Conservation (phyloP, 2,329 filamentous ascomycete species). For the Xylaria sp. region DNA sequence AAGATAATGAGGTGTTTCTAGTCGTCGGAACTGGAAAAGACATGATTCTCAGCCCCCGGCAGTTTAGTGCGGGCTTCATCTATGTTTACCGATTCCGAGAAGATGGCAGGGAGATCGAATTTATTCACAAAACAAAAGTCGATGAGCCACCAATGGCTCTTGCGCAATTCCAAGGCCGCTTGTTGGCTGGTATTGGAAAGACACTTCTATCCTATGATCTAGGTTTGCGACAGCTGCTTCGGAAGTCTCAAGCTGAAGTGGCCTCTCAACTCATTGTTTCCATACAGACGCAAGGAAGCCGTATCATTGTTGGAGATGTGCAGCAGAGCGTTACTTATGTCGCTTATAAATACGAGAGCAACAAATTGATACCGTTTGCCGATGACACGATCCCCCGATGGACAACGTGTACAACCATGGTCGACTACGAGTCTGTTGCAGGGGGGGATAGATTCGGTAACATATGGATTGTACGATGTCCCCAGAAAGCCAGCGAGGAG, state of each 20-base stretch:
- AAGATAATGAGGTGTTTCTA: slow-evolving; percentile 90
- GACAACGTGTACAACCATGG: slow-evolving; percentile 91
- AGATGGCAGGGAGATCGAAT: slow-evolving; percentile 87
- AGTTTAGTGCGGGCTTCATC: slow-evolving; percentile 82
- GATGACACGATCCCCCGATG: slow-evolving; percentile 91
- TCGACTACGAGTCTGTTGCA: slow-evolving; percentile 95
- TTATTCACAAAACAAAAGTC: slow-evolving; percentile 95
- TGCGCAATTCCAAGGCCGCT: slow-evolving; percentile 88
- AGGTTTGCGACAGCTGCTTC: slow-evolving; percentile 89
- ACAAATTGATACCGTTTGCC: slow-evolving; percentile 90
- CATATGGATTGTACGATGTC: slow-evolving; percentile 89
- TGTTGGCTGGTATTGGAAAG: slow-evolving; percentile 86
- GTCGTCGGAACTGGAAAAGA: slow-evolving; percentile 95
- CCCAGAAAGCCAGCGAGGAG: slow-evolving; percentile 85
- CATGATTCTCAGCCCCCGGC: slow-evolving; percentile 80
- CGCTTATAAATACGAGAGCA: slow-evolving; percentile 92
- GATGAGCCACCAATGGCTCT: slow-evolving; percentile 91
- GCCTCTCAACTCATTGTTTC: slow-evolving; percentile 86
- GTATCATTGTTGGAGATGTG: slow-evolving; percentile 91
- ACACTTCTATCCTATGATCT: slow-evolving; percentile 90
- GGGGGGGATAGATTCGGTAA: slow-evolving; percentile 99
- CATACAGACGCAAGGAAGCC: slow-evolving; percentile 88
- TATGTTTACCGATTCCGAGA: slow-evolving; percentile 92
- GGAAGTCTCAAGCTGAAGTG: slow-evolving; percentile 87
- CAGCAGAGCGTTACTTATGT: slow-evolving; percentile 92